Conservation (phyloP, 768 basidiomycete species). For the Lenzites betulinus region DNA sequence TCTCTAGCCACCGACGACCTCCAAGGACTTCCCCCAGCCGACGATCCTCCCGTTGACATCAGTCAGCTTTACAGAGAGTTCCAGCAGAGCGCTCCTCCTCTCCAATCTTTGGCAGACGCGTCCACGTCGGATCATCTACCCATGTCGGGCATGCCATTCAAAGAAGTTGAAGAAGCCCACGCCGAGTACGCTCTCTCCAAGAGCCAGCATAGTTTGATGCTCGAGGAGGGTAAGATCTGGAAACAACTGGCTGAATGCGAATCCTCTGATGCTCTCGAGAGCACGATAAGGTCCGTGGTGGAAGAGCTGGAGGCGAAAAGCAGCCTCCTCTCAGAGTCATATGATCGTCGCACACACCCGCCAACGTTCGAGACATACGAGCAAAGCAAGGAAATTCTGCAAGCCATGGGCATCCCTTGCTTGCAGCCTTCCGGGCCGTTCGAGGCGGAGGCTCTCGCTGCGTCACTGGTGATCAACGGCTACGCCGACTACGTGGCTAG, state of each 20-base stretch:
- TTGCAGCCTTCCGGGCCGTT: constrained; percentile 66
- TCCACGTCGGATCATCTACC: background rate
- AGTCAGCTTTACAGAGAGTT: constrained; percentile 45
- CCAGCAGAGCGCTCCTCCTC: constrained; percentile 24
- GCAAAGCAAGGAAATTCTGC: constrained; percentile 67
- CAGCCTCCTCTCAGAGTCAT: constrained; percentile 60
- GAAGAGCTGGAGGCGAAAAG: constrained; percentile 51
- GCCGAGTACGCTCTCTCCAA: constrained; percentile 59
- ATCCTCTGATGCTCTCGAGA: constrained; percentile 25
- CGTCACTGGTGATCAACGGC: constrained; percentile 72
- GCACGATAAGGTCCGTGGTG: constrained; percentile 24
- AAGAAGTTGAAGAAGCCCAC: constrained; percentile 37
- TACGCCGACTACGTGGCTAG: constrained; percentile 86
- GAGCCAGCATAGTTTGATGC: constrained; percentile 56
- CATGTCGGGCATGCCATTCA: background rate
- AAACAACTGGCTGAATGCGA: constrained; percentile 35
- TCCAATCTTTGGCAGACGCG: constrained; percentile 15
- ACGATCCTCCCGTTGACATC: constrained; percentile 38
- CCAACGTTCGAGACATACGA: constrained; percentile 69
- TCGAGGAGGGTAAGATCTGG: constrained; percentile 69
- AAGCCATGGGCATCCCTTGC: constrained; percentile 82
- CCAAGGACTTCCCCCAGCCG: background rate
- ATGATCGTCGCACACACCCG: constrained; percentile 57
- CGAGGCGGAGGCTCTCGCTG: constrained; percentile 87
- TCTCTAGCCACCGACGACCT: background rate